A percentile compares a stretch with the other conserved stretches of the same genome.
Conservation (phyloP, 768 basidiomycete genomes). For the Russula virescens region DNA sequence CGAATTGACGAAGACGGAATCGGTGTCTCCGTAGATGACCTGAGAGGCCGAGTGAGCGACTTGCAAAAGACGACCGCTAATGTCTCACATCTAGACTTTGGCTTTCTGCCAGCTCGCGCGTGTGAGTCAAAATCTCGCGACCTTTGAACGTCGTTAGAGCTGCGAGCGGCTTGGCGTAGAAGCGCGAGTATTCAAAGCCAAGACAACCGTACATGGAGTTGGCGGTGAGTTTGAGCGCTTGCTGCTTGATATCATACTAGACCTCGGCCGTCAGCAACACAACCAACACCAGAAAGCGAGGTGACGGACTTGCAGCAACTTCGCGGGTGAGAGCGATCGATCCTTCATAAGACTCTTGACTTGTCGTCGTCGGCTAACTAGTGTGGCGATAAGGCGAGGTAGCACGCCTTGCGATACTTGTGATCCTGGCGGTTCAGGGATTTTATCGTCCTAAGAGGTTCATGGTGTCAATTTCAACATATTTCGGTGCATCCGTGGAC, state of each 20-base stretch:
- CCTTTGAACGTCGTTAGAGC: slow-evolving; percentile 97
- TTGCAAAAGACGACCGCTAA: not conserved
- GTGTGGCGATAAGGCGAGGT: slow-evolving; percentile 95
- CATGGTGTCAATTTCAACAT: not conserved
- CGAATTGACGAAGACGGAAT: slow-evolving; percentile 98
- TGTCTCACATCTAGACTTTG: slow-evolving; percentile 72
- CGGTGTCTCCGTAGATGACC: slow-evolving; percentile 99
- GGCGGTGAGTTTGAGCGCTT: slow-evolving; percentile 94
- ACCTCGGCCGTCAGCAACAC: not conserved
- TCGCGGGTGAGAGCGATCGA: slow-evolving; percentile 59
- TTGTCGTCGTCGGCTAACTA: slow-evolving; percentile 82
- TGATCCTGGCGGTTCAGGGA: slow-evolving; percentile 79
- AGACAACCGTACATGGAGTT: slow-evolving; percentile 99
- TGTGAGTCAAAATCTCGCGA: slow-evolving; percentile 92
- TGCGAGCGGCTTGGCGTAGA: slow-evolving; percentile 95
- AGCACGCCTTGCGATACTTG: slow-evolving; percentile 79
- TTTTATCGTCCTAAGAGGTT: slow-evolving; percentile 66
- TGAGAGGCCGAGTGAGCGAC: slow-evolving; percentile 30
- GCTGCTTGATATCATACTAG: slow-evolving; percentile 95
- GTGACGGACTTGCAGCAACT: slow-evolving; percentile 68
- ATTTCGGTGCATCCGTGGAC: slow-evolving; percentile 11
- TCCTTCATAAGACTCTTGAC: slow-evolving; percentile 97
- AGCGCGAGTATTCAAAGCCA: slow-evolving; percentile 94
- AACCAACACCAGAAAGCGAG: not conserved
- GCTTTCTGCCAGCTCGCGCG: slow-evolving; percentile 86